Conservation (phyloP, 768 basidiomycete genomes). For the Podaxis sp. region DNA sequence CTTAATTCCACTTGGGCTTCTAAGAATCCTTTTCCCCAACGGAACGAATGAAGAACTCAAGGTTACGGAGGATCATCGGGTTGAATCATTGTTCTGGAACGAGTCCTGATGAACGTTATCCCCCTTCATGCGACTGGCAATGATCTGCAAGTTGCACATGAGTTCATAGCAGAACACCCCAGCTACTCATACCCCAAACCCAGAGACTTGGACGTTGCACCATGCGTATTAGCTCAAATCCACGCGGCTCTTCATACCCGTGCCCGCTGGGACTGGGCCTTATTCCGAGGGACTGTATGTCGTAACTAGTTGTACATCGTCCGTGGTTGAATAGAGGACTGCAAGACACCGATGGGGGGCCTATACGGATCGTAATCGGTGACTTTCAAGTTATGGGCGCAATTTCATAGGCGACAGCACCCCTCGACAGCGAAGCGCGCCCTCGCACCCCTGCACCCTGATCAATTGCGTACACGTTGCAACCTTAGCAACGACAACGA, state of each 20-base stretch:
- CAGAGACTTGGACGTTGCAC: not conserved
- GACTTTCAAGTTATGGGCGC: not conserved
- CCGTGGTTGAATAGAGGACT: not conserved
- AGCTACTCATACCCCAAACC: not conserved
- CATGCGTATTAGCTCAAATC: not conserved
- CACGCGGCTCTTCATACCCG: too few species aligned
- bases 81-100: too few species aligned
- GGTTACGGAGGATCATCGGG: too few species aligned
- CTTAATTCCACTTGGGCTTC: too few species aligned
- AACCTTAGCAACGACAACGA: not conserved
- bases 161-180: not conserved
- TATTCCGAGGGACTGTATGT: not conserved
- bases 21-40: too few species aligned
- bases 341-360: not conserved
- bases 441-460: not conserved
- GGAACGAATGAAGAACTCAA: too few species aligned
- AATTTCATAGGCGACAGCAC: not conserved
- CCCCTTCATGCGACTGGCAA: not conserved
- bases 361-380: not conserved
- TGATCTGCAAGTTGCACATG: not conserved
- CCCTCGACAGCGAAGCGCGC: not conserved
- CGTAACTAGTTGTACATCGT: not conserved
- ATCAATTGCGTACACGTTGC: not conserved
- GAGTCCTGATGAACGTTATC: not conserved
- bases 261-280: too few species aligned